Conservation (phyloP, 345 rosid species). For the Physaria fendleri region DNA sequence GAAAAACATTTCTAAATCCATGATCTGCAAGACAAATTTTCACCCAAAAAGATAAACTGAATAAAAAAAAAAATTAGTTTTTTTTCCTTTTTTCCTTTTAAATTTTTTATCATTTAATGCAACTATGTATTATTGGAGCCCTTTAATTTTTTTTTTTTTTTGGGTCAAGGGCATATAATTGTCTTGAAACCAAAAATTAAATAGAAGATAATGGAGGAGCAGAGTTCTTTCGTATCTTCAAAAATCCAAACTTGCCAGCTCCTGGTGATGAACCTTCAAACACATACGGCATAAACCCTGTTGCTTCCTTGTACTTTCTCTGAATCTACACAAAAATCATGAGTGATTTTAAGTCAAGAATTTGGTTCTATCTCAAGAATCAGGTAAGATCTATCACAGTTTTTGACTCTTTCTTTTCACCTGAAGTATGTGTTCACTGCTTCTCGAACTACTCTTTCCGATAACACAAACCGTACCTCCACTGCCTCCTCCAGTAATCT, state of each 20-base stretch:
- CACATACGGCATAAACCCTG: constrained; percentile 73
- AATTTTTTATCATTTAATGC: no score
- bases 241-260: constrained; percentile 68
- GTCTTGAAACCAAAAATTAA: neutral
- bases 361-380: neutral
- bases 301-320: constrained; percentile 69
- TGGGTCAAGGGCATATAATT: no score
- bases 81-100: no score
- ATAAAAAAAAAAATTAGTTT: no score
- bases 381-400: neutral
- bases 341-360: neutral
- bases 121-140: no score
- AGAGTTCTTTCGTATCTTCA: constrained; percentile 54
- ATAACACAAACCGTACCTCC: constrained; percentile 85
- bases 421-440: constrained; percentile 87
- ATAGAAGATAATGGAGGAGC: neutral
- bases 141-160: no score
- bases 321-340: constrained; percentile 53
- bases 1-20: no score
- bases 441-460: constrained; percentile 52
- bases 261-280: constrained; percentile 93
- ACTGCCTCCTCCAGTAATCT: constrained; percentile 93
- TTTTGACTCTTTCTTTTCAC: constrained; percentile 35
- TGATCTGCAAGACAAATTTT: no score
- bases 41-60: no score